Conservation (phyloP, 1,284 basidiomycete species). For the Cutaneotrichosporon daszewskae region DNA sequence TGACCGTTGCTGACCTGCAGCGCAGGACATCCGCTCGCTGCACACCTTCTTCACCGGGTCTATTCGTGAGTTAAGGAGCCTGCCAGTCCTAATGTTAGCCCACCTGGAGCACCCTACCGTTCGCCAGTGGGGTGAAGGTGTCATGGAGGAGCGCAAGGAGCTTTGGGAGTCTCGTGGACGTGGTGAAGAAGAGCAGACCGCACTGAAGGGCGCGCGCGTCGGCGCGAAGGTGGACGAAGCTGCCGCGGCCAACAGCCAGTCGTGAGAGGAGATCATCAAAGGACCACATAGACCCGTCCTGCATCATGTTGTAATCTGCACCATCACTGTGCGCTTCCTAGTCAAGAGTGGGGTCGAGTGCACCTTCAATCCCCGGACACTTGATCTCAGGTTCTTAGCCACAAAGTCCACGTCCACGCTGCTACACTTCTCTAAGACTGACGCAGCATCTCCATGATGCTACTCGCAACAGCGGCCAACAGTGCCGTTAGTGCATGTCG, state of each 20-base stretch:
- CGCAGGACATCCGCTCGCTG: constrained; percentile 40
- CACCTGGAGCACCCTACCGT: constrained; percentile 69
- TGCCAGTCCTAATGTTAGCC: constrained; percentile 16
- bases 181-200: constrained; percentile 31
- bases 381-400: no score
- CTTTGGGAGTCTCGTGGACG: constrained; percentile 39
- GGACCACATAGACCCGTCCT: not conserved
- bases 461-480: no score
- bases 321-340: no score
- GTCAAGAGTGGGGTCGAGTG: no score
- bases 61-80: constrained; percentile 27
- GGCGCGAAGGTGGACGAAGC: constrained; percentile 12
- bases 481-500: no score
- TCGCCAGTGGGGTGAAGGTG: constrained; percentile 63
- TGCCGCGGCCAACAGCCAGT: not conserved
- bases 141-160: constrained; percentile 55
- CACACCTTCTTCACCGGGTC: constrained; percentile 46
- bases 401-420: no score
- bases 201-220: constrained; percentile 24
- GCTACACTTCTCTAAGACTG: no score
- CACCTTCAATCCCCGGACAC: no score
- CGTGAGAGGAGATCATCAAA: no score
- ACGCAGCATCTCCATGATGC: no score
- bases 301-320: no score
- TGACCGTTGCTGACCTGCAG: constrained; percentile 18